These are phyloP conservation scores for Leishmania gerbilli DNA, from an alignment of 208 protist species.

Conservation along the genomic window DNA sequence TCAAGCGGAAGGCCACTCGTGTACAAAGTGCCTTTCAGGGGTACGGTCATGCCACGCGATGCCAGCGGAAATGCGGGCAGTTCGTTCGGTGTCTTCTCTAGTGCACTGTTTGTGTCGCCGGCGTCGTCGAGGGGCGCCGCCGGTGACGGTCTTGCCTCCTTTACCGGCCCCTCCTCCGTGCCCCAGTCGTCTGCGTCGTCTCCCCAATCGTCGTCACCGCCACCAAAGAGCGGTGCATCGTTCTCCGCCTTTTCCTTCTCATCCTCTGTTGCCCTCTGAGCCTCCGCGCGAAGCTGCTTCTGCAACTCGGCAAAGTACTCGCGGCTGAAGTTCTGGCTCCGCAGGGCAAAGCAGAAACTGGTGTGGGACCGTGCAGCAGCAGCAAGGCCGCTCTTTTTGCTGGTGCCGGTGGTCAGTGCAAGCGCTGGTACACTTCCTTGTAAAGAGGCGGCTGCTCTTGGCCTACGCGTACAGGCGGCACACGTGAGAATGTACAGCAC, in stretches of 20 bases:
- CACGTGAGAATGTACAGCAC: constrained; percentile 86
- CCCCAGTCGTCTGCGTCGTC: constrained; percentile 23
- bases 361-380: constrained; percentile 20
- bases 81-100: not conserved
- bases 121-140: not conserved
- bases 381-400: constrained; percentile 32
- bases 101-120: not conserved
- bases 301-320: constrained; percentile 45
- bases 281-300: constrained; percentile 14
- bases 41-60: constrained; percentile 24
- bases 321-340: constrained; percentile 83
- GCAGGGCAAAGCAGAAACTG: constrained; percentile 78
- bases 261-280: constrained; percentile 6
- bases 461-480: constrained; percentile 36
- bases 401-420: not conserved
- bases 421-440: not conserved
- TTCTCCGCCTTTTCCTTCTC: constrained; percentile 7
- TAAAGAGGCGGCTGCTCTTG: not conserved
- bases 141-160: not conserved
- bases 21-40: constrained; percentile 50
- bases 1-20: constrained; percentile 61
- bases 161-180: not conserved
- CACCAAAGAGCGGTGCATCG: constrained; percentile 50
- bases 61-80: constrained; percentile 37
- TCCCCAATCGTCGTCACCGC: constrained; percentile 51